Evolutionary conservation across 2,329 filamentous ascomycete species (phyloP).

Genomic region (Sordariomycetes sp.): DNA sequence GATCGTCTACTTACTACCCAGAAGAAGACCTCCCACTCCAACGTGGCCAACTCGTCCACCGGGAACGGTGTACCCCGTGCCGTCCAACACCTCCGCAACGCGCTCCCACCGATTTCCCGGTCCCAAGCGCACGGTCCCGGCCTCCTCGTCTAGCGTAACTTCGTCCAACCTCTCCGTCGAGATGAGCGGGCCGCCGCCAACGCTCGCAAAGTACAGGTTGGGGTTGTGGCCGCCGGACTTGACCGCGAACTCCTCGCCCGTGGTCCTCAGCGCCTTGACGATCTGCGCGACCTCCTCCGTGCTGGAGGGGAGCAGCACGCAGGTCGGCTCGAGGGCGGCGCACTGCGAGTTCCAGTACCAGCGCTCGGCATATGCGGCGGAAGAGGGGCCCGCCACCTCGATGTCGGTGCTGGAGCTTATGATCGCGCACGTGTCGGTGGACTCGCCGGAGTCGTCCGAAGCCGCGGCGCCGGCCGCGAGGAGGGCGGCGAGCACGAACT

Average conservation of each 20-base stretch:
- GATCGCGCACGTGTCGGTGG: no score
- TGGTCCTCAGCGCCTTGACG: slow-evolving; percentile 35
- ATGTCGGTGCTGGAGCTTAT: no score
- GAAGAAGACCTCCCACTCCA: slow-evolving; percentile 35
- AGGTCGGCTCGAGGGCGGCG: slow-evolving; percentile 30
- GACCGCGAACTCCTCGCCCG: slow-evolving; percentile 39
- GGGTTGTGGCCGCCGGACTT: slow-evolving; percentile 48
- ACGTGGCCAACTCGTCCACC: slow-evolving; percentile 34
- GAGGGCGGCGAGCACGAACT: no score
- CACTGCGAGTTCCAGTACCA: slow-evolving; percentile 33
- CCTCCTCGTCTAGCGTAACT: slow-evolving; percentile 23
- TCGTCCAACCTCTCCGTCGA: slow-evolving; percentile 32
- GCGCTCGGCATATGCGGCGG: background rate
- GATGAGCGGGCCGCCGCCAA: slow-evolving; percentile 35
- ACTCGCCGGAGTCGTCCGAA: no score
- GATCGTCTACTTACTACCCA: slow-evolving; percentile 36
- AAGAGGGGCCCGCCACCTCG: no score
- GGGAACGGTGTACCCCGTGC: slow-evolving; percentile 27
- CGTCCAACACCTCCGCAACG: slow-evolving; percentile 26
- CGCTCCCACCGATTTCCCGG: slow-evolving; percentile 32
- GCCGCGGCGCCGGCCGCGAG: no score
- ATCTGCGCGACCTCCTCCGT: slow-evolving; percentile 39
- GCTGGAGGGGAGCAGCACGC: slow-evolving; percentile 34
- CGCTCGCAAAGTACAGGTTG: slow-evolving; percentile 40
- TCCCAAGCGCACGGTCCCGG: slow-evolving; percentile 29